Evolutionary conservation across 2,329 filamentous ascomycete species (phyloP).

Genomic region (Leptographium lundbergii): DNA sequence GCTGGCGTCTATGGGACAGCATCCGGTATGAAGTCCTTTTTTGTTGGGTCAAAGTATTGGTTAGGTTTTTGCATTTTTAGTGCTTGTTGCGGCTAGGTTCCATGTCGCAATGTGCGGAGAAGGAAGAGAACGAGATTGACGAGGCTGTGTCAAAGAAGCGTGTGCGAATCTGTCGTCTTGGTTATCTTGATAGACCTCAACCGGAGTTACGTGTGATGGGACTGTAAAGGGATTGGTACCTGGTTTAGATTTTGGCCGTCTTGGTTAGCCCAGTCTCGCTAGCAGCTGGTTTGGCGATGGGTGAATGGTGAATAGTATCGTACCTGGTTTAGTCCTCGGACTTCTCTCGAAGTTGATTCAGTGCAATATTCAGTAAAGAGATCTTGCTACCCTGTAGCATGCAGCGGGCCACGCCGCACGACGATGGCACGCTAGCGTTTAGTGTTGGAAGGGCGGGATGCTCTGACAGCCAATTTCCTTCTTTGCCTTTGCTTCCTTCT

Average conservation of each 20-base stretch:
- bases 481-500: too few species aligned
- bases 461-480: too few species aligned
- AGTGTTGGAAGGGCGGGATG: not conserved
- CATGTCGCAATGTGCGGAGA: not conserved
- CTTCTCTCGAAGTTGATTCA: not conserved
- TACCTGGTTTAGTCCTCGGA: too few species aligned
- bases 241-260: not conserved
- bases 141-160: not conserved
- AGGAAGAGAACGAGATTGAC: not conserved
- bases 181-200: not conserved
- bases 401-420: not conserved
- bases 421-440: not conserved
- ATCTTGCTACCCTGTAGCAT: not conserved
- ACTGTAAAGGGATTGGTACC: not conserved
- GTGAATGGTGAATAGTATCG: not conserved
- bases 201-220: not conserved
- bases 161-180: not conserved
- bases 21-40: not conserved
- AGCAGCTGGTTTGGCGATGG: not conserved
- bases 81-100: not conserved
- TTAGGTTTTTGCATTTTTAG: not conserved
- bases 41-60: not conserved
- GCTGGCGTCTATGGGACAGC: slow-evolving; percentile 1
- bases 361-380: not conserved
- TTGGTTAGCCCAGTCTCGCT: not conserved